Evolutionary conservation across 2,329 filamentous ascomycete species (phyloP), one percentile per base, ranked within the genome.

Genomic region (Aspergillus ochraceoroseus): DNA sequence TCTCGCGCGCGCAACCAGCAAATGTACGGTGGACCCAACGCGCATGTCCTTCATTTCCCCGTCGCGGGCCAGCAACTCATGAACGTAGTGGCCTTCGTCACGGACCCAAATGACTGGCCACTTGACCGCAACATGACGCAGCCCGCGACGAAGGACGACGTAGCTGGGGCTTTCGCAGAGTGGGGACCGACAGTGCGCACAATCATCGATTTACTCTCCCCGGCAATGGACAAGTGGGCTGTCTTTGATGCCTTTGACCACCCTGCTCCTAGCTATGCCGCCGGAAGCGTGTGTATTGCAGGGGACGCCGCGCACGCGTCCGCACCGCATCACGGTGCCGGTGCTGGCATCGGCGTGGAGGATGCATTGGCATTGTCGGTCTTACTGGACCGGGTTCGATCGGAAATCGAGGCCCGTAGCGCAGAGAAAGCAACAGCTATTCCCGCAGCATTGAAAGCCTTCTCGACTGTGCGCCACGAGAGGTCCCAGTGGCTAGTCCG

Each of bases 31-130:
- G 80, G 78, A 0, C 73, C 72, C 0, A 61, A 68, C 36, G 76
- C 73, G 0, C 80, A 84, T 55, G 51, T 76, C 5, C 66, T 83
- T 15, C 79, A 74, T 0, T 83, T 82, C 53, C 56, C 55, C 7
- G 41, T 60, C 5, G 51, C 48, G 2, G 32, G 45, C 6, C 49
- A 51, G 29, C 44, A 35, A 2, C 37, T 52, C 3, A 14, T 59
- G 27, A 57, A 59, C 17, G 45, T 59, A 2, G 54, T 53, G 1
- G 56, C 51, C 1, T 59, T 61, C 25, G 46, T 56, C 3, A 30
- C 32, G 1, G 52, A 56, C 13, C 34, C 38, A 2, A 23, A 32
- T 0, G 47, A 52, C 7, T 58, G 57, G 56, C 41, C 46, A 8
- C 12, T 48, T 0, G 36, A 35, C 0, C 18, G 33, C 0, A 22